Conservation (phyloP, 2,329 filamentous ascomycete species). For the Hymenoscyphus repandus region DNA sequence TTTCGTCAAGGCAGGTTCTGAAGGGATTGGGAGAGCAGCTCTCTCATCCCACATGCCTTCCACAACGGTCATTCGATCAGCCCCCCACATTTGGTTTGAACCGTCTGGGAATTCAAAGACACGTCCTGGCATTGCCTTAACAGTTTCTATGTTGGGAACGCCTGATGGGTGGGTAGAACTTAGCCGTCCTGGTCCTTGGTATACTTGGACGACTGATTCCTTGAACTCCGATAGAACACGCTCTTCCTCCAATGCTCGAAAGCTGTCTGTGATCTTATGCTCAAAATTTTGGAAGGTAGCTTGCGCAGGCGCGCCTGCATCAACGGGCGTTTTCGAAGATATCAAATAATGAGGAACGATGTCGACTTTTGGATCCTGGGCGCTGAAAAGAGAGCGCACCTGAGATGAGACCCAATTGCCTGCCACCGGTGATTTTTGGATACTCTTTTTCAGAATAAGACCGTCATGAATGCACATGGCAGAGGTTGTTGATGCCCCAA, state of each 20-base stretch:
- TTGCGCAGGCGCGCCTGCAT: conserved; percentile 75
- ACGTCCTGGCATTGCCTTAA: conserved; percentile 67
- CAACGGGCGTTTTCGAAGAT: conserved; percentile 80
- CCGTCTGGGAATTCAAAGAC: conserved; percentile 98
- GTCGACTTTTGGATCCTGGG: conserved; percentile 63
- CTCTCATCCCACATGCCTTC: conserved; percentile 90
- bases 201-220: conserved; percentile 92
- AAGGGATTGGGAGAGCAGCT: conserved; percentile 54
- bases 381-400: conserved; percentile 73
- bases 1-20: conserved; percentile 49
- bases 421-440: conserved; percentile 78
- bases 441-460: conserved; percentile 84
- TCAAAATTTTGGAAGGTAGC: conserved; percentile 68
- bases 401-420: conserved; percentile 89
- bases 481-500: conserved; percentile 82
- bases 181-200: conserved; percentile 73
- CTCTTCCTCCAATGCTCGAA: conserved; percentile 82
- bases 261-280: conserved; percentile 59
- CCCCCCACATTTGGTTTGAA: conserved; percentile 89
- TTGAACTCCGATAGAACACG: conserved; percentile 94
- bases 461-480: conserved; percentile 92
- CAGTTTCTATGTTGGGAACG: conserved; percentile 66
- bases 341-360: conserved; percentile 84
- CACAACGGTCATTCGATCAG: conserved; percentile 77
- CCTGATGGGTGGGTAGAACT: conserved; percentile 43